Conservation (phyloP, 2,329 filamentous ascomycete genomes). For the Hypoxylon rubiginosum region DNA sequence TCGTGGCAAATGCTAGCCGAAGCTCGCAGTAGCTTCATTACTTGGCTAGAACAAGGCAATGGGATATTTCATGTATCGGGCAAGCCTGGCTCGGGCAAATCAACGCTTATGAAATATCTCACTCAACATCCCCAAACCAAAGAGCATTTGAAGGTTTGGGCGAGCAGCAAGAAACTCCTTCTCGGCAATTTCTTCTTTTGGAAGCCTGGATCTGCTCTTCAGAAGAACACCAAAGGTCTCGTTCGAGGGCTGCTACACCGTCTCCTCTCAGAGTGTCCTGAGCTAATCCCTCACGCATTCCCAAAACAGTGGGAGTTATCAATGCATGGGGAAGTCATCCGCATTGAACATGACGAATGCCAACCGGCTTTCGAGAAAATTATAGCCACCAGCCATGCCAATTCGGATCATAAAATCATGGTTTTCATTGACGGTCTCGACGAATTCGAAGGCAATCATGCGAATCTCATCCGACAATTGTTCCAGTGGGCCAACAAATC, state of each 20-base stretch:
- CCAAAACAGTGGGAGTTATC: conserved; percentile 30
- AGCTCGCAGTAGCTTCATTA: conserved; percentile 31
- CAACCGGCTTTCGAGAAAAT: conserved; percentile 25
- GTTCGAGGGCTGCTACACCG: conserved; percentile 36
- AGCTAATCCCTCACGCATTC: conserved; percentile 31
- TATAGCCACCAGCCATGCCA: background rate
- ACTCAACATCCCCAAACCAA: conserved; percentile 13
- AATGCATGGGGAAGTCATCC: background rate
- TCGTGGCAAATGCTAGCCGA: background rate
- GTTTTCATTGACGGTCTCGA: conserved; percentile 43
- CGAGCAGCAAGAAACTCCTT: conserved; percentile 9
- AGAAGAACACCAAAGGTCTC: conserved; percentile 42
- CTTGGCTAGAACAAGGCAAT: conserved; percentile 29
- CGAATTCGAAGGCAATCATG: conserved; percentile 40
- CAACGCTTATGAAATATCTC: conserved; percentile 44
- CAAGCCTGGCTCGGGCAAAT: conserved; percentile 44
- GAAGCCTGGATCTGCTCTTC: conserved; percentile 36
- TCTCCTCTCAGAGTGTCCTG: conserved; percentile 24
- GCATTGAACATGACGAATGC: conserved; percentile 32
- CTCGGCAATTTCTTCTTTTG: conserved; percentile 41
- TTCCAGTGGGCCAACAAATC: conserved; percentile 27
- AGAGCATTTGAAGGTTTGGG: conserved; percentile 27
- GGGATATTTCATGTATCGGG: conserved; percentile 41
- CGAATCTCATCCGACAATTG: conserved; percentile 28
- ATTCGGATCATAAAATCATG: conserved; percentile 22